A percentile compares a stretch with the other conserved stretches of the same genome.
Evolutionary conservation across 2,329 filamentous ascomycete species (phyloP).

Genomic region (Sclerotinia subarctica): DNA sequence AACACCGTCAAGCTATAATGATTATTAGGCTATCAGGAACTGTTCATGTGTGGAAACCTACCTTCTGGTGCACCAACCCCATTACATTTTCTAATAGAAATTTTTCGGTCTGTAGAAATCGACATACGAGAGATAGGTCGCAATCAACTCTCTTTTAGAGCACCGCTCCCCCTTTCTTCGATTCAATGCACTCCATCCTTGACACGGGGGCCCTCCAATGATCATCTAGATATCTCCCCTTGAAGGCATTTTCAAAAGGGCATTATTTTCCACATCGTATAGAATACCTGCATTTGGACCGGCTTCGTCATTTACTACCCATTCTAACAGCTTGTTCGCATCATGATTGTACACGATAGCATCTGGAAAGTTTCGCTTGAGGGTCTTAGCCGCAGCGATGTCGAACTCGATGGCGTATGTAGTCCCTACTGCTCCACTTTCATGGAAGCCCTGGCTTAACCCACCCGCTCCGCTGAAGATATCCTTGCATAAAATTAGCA

Average conservation of each 20-base stretch:
- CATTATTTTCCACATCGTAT: not conserved
- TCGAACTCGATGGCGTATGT: slow-evolving; percentile 20
- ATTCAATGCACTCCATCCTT: slow-evolving; percentile 25
- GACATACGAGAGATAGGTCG: slow-evolving; percentile 26
- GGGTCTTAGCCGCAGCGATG: slow-evolving; percentile 8
- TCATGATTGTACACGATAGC: slow-evolving; percentile 15
- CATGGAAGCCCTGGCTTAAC: slow-evolving; percentile 17
- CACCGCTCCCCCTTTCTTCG: slow-evolving; percentile 21
- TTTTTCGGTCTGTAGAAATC: slow-evolving; percentile 33
- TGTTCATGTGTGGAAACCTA: not conserved
- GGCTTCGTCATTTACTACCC: not conserved
- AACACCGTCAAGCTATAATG: not conserved
- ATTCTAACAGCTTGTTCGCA: slow-evolving; percentile 14
- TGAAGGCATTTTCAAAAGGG: slow-evolving; percentile 19
- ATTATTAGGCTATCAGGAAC: not conserved
- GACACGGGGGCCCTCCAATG: slow-evolving; percentile 26
- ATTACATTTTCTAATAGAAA: slow-evolving; percentile 32
- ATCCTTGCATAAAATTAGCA: not conserved
- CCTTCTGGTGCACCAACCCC: slow-evolving; percentile 21
- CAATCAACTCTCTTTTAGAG: slow-evolving; percentile 29
- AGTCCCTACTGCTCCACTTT: slow-evolving; percentile 11
- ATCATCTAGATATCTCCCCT: slow-evolving; percentile 24
- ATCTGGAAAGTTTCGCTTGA: slow-evolving; percentile 5
- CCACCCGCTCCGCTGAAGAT: slow-evolving; percentile 24
- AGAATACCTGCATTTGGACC: not conserved